These are phyloP conservation scores for Cryptococcus floricola DNA, from an alignment of 1,284 basidiomycete species.

Conservation along the genomic window DNA sequence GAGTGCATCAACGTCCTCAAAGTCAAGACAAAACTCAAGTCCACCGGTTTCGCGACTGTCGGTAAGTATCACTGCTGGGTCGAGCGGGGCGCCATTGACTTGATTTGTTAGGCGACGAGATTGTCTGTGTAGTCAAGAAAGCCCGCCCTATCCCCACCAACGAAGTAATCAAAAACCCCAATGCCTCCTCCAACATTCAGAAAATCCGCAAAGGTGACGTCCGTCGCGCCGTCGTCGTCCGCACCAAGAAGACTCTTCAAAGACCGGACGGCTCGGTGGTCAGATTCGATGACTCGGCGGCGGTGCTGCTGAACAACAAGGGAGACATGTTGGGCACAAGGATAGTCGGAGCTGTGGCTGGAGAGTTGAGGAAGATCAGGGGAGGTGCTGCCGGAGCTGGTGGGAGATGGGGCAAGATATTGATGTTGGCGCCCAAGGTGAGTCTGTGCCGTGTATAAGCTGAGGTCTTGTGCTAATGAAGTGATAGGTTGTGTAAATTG, in stretches of 20 bases:
- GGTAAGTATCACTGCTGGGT: slow-evolving; percentile 44
- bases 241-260: slow-evolving; percentile 57
- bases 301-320: slow-evolving; percentile 92
- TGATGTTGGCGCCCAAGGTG: slow-evolving; percentile 88
- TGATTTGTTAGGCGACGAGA: slow-evolving; percentile 71
- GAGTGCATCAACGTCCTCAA: slow-evolving; percentile 98
- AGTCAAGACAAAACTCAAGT: slow-evolving; percentile 65
- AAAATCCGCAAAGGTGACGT: slow-evolving; percentile 92
- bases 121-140: slow-evolving; percentile 91
- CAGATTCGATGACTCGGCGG: slow-evolving; percentile 96
- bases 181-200: slow-evolving; percentile 49
- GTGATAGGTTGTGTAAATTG: background rate
- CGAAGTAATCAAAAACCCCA: slow-evolving; percentile 17
- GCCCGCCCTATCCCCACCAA: slow-evolving; percentile 68
- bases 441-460: slow-evolving; percentile 7
- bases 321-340: slow-evolving; percentile 94
- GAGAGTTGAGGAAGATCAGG: slow-evolving; percentile 64
- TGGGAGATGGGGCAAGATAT: slow-evolving; percentile 80
- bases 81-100: background rate
- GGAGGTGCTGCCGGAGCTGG: slow-evolving; percentile 61
- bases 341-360: slow-evolving; percentile 88
- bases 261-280: slow-evolving; percentile 44
- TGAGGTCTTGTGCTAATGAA: background rate
- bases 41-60: slow-evolving; percentile 64
- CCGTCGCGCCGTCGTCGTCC: slow-evolving; percentile 88